These are phyloP conservation scores for Trematosphaeria pertusa DNA, from an alignment of 2,329 filamentous ascomycete species.

Conservation along the genomic window DNA sequence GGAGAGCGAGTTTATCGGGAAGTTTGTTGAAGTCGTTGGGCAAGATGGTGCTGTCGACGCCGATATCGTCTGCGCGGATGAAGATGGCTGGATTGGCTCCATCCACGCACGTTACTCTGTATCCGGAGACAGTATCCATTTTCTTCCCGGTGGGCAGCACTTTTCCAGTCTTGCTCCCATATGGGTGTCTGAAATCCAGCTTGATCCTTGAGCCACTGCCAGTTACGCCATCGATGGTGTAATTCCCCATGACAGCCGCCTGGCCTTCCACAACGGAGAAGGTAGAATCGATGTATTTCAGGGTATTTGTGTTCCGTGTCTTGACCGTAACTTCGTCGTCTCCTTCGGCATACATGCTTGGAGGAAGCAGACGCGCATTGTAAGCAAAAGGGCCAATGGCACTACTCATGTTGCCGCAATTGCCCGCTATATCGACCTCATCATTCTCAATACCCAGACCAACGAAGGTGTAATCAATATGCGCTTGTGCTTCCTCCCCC, in stretches of 20 bases:
- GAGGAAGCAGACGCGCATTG: conserved; percentile 59
- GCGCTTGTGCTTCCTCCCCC: conserved; percentile 29
- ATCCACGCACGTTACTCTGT: conserved; percentile 66
- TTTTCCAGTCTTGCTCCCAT: conserved; percentile 68
- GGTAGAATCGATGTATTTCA: conserved; percentile 65
- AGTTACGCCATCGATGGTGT: conserved; percentile 69
- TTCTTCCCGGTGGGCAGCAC: conserved; percentile 66
- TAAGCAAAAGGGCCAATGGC: conserved; percentile 71
- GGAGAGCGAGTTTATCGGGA: conserved; percentile 54
- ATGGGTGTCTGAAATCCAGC: conserved; percentile 68
- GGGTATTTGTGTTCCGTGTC: conserved; percentile 75
- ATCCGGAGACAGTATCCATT: conserved; percentile 59
- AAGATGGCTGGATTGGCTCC: conserved; percentile 71
- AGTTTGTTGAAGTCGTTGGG: conserved; percentile 63
- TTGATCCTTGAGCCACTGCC: conserved; percentile 64
- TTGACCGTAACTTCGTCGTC: conserved; percentile 57
- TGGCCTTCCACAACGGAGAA: conserved; percentile 62
- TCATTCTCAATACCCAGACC: conserved; percentile 69
- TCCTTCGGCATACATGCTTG: conserved; percentile 31
- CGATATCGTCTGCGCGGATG: conserved; percentile 62
- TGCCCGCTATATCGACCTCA: conserved; percentile 70
- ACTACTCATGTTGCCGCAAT: conserved; percentile 78
- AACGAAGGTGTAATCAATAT: conserved; percentile 76
- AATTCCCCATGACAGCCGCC: conserved; percentile 60
- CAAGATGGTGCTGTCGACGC: conserved; percentile 57